Evolutionary conservation across 192 early-diverging fungal genomes (phyloP), one percentile per base, ranked within the genome.

Genomic region (Mortierella antarctica): DNA sequence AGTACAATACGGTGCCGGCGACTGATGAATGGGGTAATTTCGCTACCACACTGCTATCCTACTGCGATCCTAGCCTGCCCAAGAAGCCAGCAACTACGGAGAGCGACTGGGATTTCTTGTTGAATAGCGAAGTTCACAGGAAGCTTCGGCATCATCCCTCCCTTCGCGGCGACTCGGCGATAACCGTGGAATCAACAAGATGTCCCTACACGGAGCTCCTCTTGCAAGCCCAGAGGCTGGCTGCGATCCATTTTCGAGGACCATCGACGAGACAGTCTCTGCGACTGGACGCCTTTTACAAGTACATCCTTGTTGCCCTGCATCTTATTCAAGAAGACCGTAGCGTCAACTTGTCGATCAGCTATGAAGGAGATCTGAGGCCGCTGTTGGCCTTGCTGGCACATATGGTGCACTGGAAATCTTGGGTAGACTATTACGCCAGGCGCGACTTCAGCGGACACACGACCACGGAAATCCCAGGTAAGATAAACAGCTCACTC

Each of bases 241-340:
- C 67, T 9, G 62, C 56, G 15, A 4, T 50, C 39, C 54, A 42
- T 18, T 61, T 57, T 15, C 23, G 53, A 14, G 57, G 62, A 21
- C 57, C 74, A 15, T 62, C 65, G 14, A 62, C 60, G 15, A 49
- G 59, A 18, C 56, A 66, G 15, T 50, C 62, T 4, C 65, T 46
- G 45, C 62, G 67, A 15, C 21, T 70, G 39, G 73, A 85, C 39
- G 9, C 12, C 42, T 86, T 73, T 65, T 73, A 90, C 47, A 62
- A 61, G 7, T 59, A 51, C 14, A 67, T 89, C 47, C 63, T 90
- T 5, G 51, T 77, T 10, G 63, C 83, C 0, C 61, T 91, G 5
- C 90, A 91, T 67, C 69, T 91, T 0, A 73, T 91, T 20, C 85
- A 88, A 62, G 89, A 91, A 44, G 86, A 91, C 68, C 49, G 89